Percentiles rank a stretch among this genome's conserved stretches.
phyloP scores from a whole-genome alignment of 1,139 yeast genomes.

The Sugiyamaella castrensis region DNA sequence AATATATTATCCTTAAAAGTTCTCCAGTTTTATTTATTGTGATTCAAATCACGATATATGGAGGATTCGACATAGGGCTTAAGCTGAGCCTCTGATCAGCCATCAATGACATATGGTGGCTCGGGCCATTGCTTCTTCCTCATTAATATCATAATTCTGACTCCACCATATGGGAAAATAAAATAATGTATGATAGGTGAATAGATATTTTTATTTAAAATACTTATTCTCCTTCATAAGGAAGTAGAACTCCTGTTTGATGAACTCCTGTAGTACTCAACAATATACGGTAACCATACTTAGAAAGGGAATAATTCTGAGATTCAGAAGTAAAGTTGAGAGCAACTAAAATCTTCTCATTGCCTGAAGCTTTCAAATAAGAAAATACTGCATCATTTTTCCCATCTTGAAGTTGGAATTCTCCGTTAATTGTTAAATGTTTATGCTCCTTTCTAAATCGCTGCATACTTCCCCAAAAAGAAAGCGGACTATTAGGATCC shows the following conservation, averaged over 20 bases:
- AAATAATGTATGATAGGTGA: too few species aligned
- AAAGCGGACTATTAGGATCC: slow-evolving; percentile 46
- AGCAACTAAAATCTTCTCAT: slow-evolving; percentile 41
- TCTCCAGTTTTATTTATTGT: neutral
- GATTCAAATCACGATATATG: too few species aligned
- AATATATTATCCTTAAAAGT: slow-evolving; percentile 4
- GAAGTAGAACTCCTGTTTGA: slow-evolving; percentile 4
- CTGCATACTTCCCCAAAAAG: slow-evolving; percentile 46
- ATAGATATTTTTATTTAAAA: too few species aligned
- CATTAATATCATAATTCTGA: too few species aligned
- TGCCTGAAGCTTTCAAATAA: slow-evolving; percentile 39
- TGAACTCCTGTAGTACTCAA: neutral
- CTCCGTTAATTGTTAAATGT: slow-evolving; percentile 46
- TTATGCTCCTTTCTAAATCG: slow-evolving; percentile 44
- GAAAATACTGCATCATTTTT: slow-evolving; percentile 44
- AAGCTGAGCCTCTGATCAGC: too few species aligned
- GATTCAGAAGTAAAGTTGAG: slow-evolving; percentile 43
- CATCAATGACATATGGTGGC: too few species aligned
- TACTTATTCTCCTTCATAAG: slow-evolving; percentile 1
- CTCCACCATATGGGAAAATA: too few species aligned
- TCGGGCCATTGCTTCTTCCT: too few species aligned
- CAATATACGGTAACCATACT: neutral
- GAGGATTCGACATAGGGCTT: too few species aligned
- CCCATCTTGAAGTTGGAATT: slow-evolving; percentile 42
- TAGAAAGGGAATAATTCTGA: slow-evolving; percentile 1